Percentiles rank a stretch among this genome's conserved stretches.
Evolutionary conservation across 495 filamentous ascomycete genomes (phyloP).

Genomic region (Tuber umbilicatum): DNA sequence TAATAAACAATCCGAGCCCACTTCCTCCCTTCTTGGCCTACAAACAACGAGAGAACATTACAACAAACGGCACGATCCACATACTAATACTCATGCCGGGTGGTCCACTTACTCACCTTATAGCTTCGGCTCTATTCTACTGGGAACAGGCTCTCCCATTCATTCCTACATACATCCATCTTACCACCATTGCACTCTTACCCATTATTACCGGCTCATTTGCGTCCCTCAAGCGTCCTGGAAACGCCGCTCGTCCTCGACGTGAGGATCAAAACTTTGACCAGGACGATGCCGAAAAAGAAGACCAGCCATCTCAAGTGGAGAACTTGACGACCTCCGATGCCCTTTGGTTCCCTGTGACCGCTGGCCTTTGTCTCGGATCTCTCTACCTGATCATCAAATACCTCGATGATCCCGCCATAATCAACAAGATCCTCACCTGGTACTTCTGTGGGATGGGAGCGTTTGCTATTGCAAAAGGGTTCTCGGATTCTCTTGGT

Average conservation of each 20-base stretch:
- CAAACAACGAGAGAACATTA: neutral
- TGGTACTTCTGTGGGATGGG: constrained; percentile 79
- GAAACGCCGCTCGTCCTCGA: constrained; percentile 29
- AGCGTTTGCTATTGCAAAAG: constrained; percentile 61
- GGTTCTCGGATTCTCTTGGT: constrained; percentile 61
- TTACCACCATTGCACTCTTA: constrained; percentile 61
- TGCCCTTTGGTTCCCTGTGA: constrained; percentile 78
- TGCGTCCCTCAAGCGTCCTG: constrained; percentile 63
- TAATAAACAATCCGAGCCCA: neutral
- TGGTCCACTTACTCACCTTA: constrained; percentile 1
- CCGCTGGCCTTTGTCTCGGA: constrained; percentile 65
- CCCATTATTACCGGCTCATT: constrained; percentile 68
- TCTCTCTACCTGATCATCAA: constrained; percentile 85
- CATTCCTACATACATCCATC: constrained; percentile 61
- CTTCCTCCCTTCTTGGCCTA: neutral
- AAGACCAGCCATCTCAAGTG: constrained; percentile 59
- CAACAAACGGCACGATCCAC: neutral
- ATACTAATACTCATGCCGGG: neutral
- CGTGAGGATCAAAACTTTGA: constrained; percentile 56
- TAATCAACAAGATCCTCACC: constrained; percentile 77
- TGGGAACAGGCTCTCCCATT: constrained; percentile 21
- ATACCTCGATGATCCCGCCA: constrained; percentile 70
- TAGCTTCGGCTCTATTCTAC: constrained; percentile 5
- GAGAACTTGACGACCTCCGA: constrained; percentile 75
- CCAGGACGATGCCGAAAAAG: constrained; percentile 49